Evolutionary conservation across 352 stramenopile genomes (phyloP).

Genomic region (Globisporangium radiosum): DNA sequence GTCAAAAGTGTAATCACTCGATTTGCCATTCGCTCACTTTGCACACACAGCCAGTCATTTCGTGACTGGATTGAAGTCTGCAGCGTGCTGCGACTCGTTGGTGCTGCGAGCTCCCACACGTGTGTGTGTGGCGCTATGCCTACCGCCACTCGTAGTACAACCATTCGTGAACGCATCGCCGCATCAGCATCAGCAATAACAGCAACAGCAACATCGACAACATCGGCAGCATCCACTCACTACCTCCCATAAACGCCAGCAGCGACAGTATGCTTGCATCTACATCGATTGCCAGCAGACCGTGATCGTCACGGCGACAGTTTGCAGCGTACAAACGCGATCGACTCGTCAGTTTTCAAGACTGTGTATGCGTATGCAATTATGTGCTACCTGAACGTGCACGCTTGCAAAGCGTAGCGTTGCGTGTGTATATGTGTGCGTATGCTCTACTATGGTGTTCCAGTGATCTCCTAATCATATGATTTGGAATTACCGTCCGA

Average conservation of each 20-base stretch:
- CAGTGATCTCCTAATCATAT: conserved; percentile 78
- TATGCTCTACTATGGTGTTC: conserved; percentile 22
- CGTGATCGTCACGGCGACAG: neutral
- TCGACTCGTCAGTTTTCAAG: neutral
- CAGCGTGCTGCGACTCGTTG: no score
- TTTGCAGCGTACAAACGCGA: no score
- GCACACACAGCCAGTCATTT: no score
- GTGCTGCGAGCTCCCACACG: no score
- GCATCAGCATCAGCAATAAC: neutral
- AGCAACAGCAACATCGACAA: no score
- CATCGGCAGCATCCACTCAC: neutral
- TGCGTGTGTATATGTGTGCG: conserved; percentile 2
- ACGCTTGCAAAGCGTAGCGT: neutral
- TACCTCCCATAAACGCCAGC: no score
- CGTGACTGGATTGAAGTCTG: no score
- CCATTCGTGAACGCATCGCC: conserved; percentile 2
- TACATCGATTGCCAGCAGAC: neutral
- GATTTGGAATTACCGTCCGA: conserved; percentile 89
- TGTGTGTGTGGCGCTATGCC: no score
- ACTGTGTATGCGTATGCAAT: neutral
- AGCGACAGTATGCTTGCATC: no score
- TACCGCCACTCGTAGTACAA: neutral
- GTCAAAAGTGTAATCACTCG: no score
- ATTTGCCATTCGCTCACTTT: no score
- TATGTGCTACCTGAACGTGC: neutral